phyloP scores from a whole-genome alignment of 805 yeast species.

The Candida taoyuanica region DNA sequence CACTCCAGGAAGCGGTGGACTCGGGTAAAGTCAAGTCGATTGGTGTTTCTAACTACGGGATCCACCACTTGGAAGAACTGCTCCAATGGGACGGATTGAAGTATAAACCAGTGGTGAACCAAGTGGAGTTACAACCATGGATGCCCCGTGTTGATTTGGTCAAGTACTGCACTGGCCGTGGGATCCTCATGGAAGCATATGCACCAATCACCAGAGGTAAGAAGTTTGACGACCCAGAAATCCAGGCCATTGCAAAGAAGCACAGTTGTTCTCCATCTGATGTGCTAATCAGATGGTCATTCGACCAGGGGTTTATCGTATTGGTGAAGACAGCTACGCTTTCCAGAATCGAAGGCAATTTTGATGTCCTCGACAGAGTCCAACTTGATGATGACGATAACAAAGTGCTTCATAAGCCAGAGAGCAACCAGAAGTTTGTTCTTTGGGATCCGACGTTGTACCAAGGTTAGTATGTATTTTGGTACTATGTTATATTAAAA shows the following conservation, averaged over 20 bases:
- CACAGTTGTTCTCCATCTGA: slow-evolving; percentile 20
- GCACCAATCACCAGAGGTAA: slow-evolving; percentile 23
- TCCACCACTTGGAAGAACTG: slow-evolving; percentile 54
- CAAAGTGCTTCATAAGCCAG: slow-evolving; percentile 18
- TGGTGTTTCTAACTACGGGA: slow-evolving; percentile 77
- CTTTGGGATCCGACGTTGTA: not conserved
- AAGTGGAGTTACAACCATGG: slow-evolving; percentile 65
- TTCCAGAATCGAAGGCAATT: slow-evolving; percentile 18
- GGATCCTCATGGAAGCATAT: slow-evolving; percentile 33
- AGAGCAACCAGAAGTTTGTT: slow-evolving; percentile 14
- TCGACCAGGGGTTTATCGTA: slow-evolving; percentile 21
- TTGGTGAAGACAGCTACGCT: slow-evolving; percentile 21
- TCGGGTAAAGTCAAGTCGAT: slow-evolving; percentile 56
- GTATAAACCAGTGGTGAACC: slow-evolving; percentile 56
- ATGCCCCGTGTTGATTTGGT: slow-evolving; percentile 59
- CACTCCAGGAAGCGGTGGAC: slow-evolving; percentile 68
- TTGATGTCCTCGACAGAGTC: slow-evolving; percentile 18
- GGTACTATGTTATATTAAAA: no score
- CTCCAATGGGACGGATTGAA: slow-evolving; percentile 50
- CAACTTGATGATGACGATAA: slow-evolving; percentile 20
- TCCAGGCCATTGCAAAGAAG: slow-evolving; percentile 20
- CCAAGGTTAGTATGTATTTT: not conserved
- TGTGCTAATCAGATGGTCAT: slow-evolving; percentile 22
- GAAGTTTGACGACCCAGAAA: slow-evolving; percentile 20
- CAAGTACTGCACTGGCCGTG: slow-evolving; percentile 45